These are phyloP conservation scores for Paraconiothyrium sp. DNA, from an alignment of 2,329 filamentous ascomycete species.

Conservation along the genomic window DNA sequence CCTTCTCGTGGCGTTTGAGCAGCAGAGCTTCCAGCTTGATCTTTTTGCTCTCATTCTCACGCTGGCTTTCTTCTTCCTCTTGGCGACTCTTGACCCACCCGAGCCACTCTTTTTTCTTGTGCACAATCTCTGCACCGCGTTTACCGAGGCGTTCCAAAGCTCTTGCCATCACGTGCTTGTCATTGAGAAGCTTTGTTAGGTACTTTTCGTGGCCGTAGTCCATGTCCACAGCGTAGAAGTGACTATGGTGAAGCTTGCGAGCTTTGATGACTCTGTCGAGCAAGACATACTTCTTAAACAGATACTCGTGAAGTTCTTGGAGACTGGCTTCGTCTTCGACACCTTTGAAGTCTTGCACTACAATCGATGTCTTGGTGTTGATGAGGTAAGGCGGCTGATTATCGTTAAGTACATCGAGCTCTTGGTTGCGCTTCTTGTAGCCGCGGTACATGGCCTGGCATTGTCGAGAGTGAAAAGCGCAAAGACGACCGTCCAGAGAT, in stretches of 20 bases:
- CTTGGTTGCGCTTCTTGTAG: constrained; percentile 59
- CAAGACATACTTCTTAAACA: constrained; percentile 51
- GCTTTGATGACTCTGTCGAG: constrained; percentile 55
- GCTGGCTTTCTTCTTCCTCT: constrained; percentile 55
- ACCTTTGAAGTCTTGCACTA: constrained; percentile 53
- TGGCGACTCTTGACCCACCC: constrained; percentile 58
- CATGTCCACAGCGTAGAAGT: constrained; percentile 55
- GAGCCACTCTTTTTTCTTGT: constrained; percentile 60
- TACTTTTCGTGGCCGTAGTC: constrained; percentile 58
- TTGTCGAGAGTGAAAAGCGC: constrained; percentile 36
- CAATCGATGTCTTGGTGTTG: constrained; percentile 46
- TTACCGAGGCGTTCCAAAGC: constrained; percentile 57
- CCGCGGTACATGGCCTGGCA: constrained; percentile 56
- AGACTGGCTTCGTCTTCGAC: constrained; percentile 51
- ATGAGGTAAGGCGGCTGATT: constrained; percentile 52
- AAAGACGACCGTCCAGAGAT: constrained; percentile 34
- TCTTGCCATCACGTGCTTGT: constrained; percentile 49
- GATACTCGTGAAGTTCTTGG: constrained; percentile 52
- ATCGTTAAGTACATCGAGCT: constrained; percentile 52
- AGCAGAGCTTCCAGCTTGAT: constrained; percentile 59
- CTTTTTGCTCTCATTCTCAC: constrained; percentile 61
- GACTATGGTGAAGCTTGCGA: constrained; percentile 54
- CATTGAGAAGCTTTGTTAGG: constrained; percentile 49
- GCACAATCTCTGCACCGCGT: constrained; percentile 56
- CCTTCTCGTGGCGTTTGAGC: constrained; percentile 59